phyloP scores from a whole-genome alignment of 805 yeast species.

The Cyberlindnera meyerae region DNA sequence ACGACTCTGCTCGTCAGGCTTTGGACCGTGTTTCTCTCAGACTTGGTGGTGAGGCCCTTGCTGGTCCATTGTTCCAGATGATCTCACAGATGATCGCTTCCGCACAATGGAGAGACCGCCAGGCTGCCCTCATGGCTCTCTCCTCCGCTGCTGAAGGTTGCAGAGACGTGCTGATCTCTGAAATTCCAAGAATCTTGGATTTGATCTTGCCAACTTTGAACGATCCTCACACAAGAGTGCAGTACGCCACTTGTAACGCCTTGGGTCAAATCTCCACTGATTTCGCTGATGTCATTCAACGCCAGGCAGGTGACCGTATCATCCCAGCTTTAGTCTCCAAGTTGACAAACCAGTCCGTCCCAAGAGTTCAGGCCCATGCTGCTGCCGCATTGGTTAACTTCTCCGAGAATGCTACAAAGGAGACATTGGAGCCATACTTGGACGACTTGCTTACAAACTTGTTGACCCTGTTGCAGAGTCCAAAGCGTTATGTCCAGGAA shows the following conservation, averaged over 20 bases:
- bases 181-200: slow-evolving; percentile 76
- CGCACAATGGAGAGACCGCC: slow-evolving; percentile 86
- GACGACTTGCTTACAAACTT: slow-evolving; percentile 75
- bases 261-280: slow-evolving; percentile 96
- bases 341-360: slow-evolving; percentile 67
- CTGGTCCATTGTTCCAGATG: slow-evolving; percentile 80
- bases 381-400: slow-evolving; percentile 98
- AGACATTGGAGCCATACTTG: slow-evolving; percentile 84
- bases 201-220: slow-evolving; percentile 79
- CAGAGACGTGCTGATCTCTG: slow-evolving; percentile 76
- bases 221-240: slow-evolving; percentile 91
- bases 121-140: slow-evolving; percentile 94
- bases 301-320: slow-evolving; percentile 70
- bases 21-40: slow-evolving; percentile 83
- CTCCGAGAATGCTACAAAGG: slow-evolving; percentile 86
- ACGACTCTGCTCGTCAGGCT: slow-evolving; percentile 92
- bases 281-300: slow-evolving; percentile 85
- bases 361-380: slow-evolving; percentile 95
- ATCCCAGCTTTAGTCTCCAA: slow-evolving; percentile 85
- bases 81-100: slow-evolving; percentile 80
- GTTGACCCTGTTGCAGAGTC: slow-evolving; percentile 71
- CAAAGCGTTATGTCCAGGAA: slow-evolving; percentile 92
- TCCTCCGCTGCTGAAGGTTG: slow-evolving; percentile 98
- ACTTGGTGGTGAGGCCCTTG: slow-evolving; percentile 77
- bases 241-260: slow-evolving; percentile 95